Conservation (phyloP, 768 basidiomycete species). For the Lanmaoa rubissima region DNA sequence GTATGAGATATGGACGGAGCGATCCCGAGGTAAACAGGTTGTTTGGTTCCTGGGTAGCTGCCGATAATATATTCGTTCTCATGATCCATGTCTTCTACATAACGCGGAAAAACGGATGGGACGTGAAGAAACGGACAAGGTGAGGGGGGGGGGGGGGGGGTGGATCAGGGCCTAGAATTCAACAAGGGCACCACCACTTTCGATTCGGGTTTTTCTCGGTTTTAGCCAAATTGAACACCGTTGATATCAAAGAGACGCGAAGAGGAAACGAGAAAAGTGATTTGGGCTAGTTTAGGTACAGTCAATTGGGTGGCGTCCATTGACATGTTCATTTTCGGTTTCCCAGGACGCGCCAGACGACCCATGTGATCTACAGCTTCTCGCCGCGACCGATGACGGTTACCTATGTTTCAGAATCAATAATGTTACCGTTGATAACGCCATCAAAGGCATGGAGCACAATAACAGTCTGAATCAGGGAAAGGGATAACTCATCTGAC, state of each 20-base stretch:
- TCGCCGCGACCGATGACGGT: slow-evolving; percentile 60
- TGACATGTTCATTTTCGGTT: neutral
- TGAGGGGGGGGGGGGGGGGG: too few species aligned
- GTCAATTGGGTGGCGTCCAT: slow-evolving; percentile 11
- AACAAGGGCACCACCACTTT: neutral
- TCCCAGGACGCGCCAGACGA: neutral
- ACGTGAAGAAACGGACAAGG: neutral
- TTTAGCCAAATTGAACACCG: slow-evolving; percentile 15
- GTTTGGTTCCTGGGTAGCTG: neutral
- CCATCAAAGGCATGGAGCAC: slow-evolving; percentile 1
- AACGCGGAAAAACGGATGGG: neutral
- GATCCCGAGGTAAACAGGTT: neutral
- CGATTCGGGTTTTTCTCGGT: neutral
- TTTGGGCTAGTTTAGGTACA: neutral
- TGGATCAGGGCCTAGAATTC: neutral
- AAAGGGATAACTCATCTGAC: slow-evolving; percentile 33
- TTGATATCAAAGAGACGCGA: neutral
- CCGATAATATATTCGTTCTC: neutral
- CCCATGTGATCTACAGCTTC: slow-evolving; percentile 28
- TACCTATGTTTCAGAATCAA: slow-evolving; percentile 37
- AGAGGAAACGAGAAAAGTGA: neutral
- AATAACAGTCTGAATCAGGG: neutral
- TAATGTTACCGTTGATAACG: slow-evolving; percentile 5
- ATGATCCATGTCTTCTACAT: neutral
- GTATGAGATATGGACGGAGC: neutral